Conservation (phyloP, 805 yeast species). For the Candida boidinii region DNA sequence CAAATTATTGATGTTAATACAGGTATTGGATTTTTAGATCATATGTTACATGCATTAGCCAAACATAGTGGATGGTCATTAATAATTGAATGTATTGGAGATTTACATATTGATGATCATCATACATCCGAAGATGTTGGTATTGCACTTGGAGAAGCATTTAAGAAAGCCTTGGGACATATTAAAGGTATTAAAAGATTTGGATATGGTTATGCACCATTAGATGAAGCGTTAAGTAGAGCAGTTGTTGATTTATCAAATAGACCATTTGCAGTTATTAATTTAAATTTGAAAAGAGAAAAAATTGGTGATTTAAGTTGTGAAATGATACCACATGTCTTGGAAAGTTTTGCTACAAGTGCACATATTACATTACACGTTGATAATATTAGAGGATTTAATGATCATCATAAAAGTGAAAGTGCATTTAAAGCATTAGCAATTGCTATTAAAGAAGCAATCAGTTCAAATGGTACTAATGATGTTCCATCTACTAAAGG, state of each 20-base stretch:
- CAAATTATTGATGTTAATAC: conserved; percentile 79
- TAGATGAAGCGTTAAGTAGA: conserved; percentile 91
- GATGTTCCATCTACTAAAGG: conserved; percentile 98
- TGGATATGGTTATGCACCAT: conserved; percentile 89
- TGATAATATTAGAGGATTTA: conserved; percentile 86
- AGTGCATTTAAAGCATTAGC: conserved; percentile 96
- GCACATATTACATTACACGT: conserved; percentile 91
- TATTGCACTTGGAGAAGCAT: conserved; percentile 83
- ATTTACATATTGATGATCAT: conserved; percentile 93
- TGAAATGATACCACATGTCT: conserved; percentile 97
- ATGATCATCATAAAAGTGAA: conserved; percentile 95
- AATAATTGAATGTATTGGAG: conserved; percentile 85
- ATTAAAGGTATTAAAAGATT: conserved; percentile 88
- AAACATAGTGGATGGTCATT: conserved; percentile 97
- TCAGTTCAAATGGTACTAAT: conserved; percentile 70
- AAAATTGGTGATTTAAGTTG: conserved; percentile 86
- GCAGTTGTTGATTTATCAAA: conserved; percentile 95
- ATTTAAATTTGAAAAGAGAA: conserved; percentile 85
- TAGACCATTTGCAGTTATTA: conserved; percentile 86
- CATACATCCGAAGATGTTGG: conserved; percentile 96
- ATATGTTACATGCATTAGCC: conserved; percentile 95
- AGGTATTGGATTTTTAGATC: conserved; percentile 93
- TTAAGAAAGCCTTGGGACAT: conserved; percentile 82
- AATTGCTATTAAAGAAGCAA: conserved; percentile 82
- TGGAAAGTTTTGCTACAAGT: conserved; percentile 89